Conservation (phyloP, 139 green algal genomes). For the Volvox africanus region DNA sequence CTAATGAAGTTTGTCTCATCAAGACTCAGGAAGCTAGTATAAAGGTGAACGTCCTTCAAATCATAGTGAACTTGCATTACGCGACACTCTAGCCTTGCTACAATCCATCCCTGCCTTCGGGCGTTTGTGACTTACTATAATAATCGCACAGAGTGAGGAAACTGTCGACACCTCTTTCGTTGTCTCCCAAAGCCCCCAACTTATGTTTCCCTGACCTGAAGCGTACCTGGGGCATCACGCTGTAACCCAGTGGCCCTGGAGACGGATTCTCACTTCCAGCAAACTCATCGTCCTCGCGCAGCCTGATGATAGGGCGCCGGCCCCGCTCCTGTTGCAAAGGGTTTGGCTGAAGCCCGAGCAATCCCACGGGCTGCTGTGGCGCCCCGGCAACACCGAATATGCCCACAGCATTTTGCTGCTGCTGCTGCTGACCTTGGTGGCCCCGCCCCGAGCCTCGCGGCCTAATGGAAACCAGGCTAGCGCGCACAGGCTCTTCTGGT, state of each 20-base stretch:
- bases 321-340: neutral
- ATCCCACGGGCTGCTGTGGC: neutral
- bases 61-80: no score
- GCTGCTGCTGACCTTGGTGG: neutral
- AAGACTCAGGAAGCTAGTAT: no score
- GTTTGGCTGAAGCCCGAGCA: neutral
- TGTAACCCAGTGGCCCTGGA: constrained; percentile 32
- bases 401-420: neutral
- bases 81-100: no score
- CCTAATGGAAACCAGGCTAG: constrained; percentile 36
- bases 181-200: no score
- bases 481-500: constrained; percentile 46
- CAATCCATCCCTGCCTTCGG: no score
- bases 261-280: neutral
- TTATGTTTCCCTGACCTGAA: no score
- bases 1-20: no score
- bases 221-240: constrained; percentile 49
- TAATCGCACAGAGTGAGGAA: no score
- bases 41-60: no score
- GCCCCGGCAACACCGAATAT: neutral
- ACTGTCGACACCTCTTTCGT: no score
- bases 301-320: neutral
- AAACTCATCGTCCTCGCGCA: constrained; percentile 49
- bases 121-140: no score
- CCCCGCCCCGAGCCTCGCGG: neutral